Evolutionary conservation across 371 early-diverging fungal species (phyloP).

Genomic region (Mortierella sp.): DNA sequence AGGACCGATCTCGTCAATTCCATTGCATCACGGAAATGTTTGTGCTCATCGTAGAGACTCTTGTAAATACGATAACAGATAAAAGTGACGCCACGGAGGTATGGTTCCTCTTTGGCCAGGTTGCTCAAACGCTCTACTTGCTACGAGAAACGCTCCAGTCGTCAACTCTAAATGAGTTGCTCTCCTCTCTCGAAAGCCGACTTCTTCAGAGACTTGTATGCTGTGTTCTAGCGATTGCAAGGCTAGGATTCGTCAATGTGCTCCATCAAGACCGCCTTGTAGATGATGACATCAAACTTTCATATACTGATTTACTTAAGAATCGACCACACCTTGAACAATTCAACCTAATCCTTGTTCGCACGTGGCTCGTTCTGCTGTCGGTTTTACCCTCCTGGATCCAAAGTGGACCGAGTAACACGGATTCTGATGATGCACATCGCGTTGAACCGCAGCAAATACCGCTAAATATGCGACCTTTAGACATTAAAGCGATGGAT

Average conservation of each 20-base stretch:
- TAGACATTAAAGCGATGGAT: slow-evolving; percentile 12
- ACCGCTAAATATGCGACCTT: slow-evolving; percentile 13
- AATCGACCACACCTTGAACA: slow-evolving; percentile 50
- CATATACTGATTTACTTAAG: slow-evolving; percentile 40
- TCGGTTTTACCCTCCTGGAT: slow-evolving; percentile 51
- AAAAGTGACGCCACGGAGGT: slow-evolving; percentile 46
- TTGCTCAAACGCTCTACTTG: slow-evolving; percentile 23
- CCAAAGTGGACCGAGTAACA: slow-evolving; percentile 10
- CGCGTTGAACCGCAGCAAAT: not conserved
- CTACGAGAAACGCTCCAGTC: slow-evolving; percentile 47
- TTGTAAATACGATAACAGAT: slow-evolving; percentile 43
- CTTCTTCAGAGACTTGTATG: slow-evolving; percentile 47
- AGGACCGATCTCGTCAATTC: slow-evolving; percentile 31
- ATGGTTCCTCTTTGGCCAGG: slow-evolving; percentile 45
- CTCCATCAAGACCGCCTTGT: slow-evolving; percentile 54
- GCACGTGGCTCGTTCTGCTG: slow-evolving; percentile 45
- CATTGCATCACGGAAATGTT: slow-evolving; percentile 44
- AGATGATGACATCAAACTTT: slow-evolving; percentile 54
- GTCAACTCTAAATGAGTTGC: slow-evolving; percentile 6
- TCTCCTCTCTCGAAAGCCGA: slow-evolving; percentile 7
- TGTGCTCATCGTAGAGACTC: slow-evolving; percentile 24
- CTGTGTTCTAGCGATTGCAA: slow-evolving; percentile 40
- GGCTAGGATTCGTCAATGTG: slow-evolving; percentile 48
- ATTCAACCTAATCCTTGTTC: slow-evolving; percentile 43
- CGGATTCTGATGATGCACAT: not conserved